Conservation (phyloP, 73 alveolate species). For the Symbiodinium natans region DNA sequence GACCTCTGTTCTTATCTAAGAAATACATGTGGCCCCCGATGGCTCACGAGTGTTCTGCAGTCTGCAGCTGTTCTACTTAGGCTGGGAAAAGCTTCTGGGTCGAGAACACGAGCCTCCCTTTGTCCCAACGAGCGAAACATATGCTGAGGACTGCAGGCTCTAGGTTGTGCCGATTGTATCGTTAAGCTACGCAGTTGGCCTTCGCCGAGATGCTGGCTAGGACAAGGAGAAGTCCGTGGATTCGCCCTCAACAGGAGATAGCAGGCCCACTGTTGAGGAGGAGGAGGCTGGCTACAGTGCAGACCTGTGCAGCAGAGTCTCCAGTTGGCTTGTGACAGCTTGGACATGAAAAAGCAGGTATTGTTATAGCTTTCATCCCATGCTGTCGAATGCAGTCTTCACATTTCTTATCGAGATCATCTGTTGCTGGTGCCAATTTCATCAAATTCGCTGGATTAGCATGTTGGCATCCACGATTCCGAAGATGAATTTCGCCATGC, state of each 20-base stretch:
- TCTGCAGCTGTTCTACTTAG: neutral
- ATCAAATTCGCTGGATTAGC: too few relatives aligned
- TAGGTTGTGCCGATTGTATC: neutral
- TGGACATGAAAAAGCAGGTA: neutral
- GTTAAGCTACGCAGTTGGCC: neutral
- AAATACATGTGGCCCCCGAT: neutral
- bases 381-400: too few relatives aligned
- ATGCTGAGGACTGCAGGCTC: conserved; percentile 26
- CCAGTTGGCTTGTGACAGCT: neutral
- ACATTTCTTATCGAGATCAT: neutral
- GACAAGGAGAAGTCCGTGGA: conserved; percentile 56
- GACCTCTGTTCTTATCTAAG: conserved; percentile 18
- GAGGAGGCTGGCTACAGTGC: too few relatives aligned
- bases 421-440: too few relatives aligned
- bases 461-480: too few relatives aligned
- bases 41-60: neutral
- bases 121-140: conserved; percentile 57
- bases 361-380: too few relatives aligned
- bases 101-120: conserved; percentile 60
- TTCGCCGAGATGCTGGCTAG: neutral
- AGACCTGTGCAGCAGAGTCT: too few relatives aligned
- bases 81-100: conserved; percentile 83
- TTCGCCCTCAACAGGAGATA: neutral
- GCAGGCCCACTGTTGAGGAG: conserved; percentile 59
- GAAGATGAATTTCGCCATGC: too few relatives aligned